Evolutionary conservation across 2,329 filamentous ascomycete genomes (phyloP), one percentile per base, ranked within the genome.

Genomic region (Sphaceloma murrayae): DNA sequence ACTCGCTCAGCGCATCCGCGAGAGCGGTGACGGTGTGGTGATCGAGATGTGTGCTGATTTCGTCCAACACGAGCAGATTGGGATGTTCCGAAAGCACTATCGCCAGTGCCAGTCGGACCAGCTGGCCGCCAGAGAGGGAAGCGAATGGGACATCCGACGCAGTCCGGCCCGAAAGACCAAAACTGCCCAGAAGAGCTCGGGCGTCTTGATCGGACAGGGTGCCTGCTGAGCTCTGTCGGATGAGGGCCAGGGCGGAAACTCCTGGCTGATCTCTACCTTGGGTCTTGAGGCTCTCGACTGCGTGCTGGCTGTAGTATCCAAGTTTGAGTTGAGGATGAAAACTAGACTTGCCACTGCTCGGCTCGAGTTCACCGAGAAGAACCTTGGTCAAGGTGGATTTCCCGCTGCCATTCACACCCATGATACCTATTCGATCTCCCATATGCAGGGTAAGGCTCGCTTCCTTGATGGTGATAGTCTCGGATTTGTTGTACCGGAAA

Each of bases 11-110:
- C 2, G 80, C 81, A 17, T 74, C 69, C 1, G 81, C 71, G 45
- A 93, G 62, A 2, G 82, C 83, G 5, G 76, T 74, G 17, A 89
- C 83, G 0, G 82, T 89, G 62, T 91, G 77, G 49, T 82, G 84
- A 58, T 93, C 86, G 30, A 93, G 69, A 66, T 94, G 86, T 1
- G 85, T 89, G 5, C 85, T 91, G 17, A 86, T 80, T 59, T 86
- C 86, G 57, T 89, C 85, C 5, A 89, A 71, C 4, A 89, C 71
- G 2, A 89, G 69, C 46, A 84, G 73, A 51, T 88, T 83, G 14
- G 83, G 83, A 3, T 74, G 68, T 30, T 66, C 67, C 71, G 78
- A 80, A 26, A 89, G 64, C n/a, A 87, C 62, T 36, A 75, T 72
- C 1, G 82, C 82, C 39, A 89, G 66, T 48, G 80, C 78, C 2